phyloP scores from a whole-genome alignment of 2,329 filamentous ascomycete genomes.

The Talaromyces sp. region DNA sequence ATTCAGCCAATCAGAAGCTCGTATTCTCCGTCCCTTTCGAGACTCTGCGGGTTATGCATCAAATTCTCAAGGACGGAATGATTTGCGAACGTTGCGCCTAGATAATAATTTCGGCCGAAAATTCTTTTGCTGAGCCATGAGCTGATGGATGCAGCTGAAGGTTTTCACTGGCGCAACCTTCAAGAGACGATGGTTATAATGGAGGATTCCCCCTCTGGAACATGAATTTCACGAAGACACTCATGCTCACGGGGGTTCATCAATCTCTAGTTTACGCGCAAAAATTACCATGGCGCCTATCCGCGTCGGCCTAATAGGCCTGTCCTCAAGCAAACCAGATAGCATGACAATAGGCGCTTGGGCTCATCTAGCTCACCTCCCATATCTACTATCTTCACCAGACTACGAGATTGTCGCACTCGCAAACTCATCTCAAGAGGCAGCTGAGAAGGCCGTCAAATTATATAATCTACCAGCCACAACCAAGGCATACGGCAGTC shows the following conservation, averaged over 20 bases:
- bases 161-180: neutral
- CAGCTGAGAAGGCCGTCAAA: neutral
- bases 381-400: slow-evolving; percentile 7
- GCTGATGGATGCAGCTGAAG: neutral
- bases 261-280: neutral
- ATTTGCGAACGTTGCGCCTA: neutral
- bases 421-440: slow-evolving; percentile 11
- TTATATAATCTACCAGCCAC: neutral
- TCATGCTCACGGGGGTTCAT: neutral
- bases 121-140: too few relatives aligned
- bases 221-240: neutral
- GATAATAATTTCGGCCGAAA: neutral
- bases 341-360: neutral
- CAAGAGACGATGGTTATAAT: neutral
- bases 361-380: slow-evolving; percentile 7
- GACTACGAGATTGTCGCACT: slow-evolving; percentile 11
- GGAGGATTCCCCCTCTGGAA: neutral
- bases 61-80: neutral
- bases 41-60: neutral
- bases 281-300: slow-evolving; percentile 10
- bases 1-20: neutral
- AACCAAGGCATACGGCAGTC: slow-evolving; percentile 11
- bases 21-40: neutral
- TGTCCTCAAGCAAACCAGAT: neutral
- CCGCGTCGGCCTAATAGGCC: slow-evolving; percentile 11